Percentiles rank a stretch among this genome's conserved stretches.
Conservation (phyloP, 1,139 yeast genomes). For the Nadsonia commutata region DNA sequence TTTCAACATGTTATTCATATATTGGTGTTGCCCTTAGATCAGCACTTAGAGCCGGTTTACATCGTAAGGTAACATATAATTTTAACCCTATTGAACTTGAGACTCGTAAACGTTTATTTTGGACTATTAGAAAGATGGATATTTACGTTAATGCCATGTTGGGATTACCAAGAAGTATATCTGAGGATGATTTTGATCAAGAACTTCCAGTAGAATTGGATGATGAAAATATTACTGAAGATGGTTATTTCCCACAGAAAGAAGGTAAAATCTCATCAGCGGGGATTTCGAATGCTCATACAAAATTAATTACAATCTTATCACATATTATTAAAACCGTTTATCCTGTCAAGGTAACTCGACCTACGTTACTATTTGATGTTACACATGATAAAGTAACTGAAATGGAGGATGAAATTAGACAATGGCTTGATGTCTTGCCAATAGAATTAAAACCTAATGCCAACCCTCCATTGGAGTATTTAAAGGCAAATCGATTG, state of each 20-base stretch:
- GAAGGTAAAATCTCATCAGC: conserved; percentile 45
- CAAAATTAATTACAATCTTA: conserved; percentile 50
- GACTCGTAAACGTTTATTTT: conserved; percentile 70
- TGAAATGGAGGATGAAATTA: conserved; percentile 55
- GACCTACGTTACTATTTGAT: conserved; percentile 9
- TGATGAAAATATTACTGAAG: conserved; percentile 72
- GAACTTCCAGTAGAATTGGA: conserved; percentile 73
- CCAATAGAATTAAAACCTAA: conserved; percentile 69
- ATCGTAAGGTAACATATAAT: conserved; percentile 51
- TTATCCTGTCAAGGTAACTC: conserved; percentile 36
- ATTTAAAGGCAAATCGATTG: conserved; percentile 59
- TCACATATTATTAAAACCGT: conserved; percentile 39
- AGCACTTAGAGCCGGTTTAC: conserved; percentile 78
- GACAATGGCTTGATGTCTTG: conserved; percentile 59
- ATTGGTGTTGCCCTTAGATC: conserved; percentile 86
- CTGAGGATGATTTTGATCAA: conserved; percentile 79
- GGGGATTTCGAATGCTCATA: conserved; percentile 78
- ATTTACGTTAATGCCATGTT: conserved; percentile 78
- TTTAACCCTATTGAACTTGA: conserved; percentile 77
- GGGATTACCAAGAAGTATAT: conserved; percentile 59
- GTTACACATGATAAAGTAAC: conserved; percentile 51
- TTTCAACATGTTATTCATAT: conserved; percentile 82
- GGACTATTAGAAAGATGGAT: conserved; percentile 86
- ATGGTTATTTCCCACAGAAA: conserved; percentile 27
- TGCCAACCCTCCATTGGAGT: conserved; percentile 45